Percentiles rank a stretch among this genome's conserved stretches.
phyloP scores from a whole-genome alignment of 2,329 filamentous ascomycete species.

The Xylaria sp. region DNA sequence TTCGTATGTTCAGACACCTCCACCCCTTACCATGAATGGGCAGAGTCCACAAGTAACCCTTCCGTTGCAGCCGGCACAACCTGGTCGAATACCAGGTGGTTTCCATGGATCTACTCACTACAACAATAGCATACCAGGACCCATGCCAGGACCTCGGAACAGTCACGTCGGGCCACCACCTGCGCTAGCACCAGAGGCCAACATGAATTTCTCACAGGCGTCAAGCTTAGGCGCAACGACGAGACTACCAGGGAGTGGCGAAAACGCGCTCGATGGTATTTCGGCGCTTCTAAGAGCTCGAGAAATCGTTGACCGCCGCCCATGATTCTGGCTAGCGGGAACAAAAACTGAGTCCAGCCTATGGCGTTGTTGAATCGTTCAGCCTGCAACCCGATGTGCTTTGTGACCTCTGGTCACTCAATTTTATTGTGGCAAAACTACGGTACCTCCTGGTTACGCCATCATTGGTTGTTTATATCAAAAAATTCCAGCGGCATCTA shows the following conservation, averaged over 20 bases:
- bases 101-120: conserved; percentile 30
- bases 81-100: conserved; percentile 28
- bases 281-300: conserved; percentile 68
- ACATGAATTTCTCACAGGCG: conserved; percentile 34
- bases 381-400: not conserved
- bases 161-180: conserved; percentile 30
- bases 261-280: conserved; percentile 64
- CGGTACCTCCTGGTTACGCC: not conserved
- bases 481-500: not conserved
- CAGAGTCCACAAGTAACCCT: conserved; percentile 39
- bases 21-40: conserved; percentile 23
- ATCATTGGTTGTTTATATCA: not conserved
- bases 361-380: not conserved
- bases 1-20: conserved; percentile 33
- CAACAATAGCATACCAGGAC: conserved; percentile 39
- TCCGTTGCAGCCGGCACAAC: conserved; percentile 37
- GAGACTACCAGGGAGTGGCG: conserved; percentile 36
- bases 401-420: not conserved
- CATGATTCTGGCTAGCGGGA: conserved; percentile 12
- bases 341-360: not conserved
- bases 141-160: conserved; percentile 26
- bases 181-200: conserved; percentile 11
- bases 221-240: conserved; percentile 24
- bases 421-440: not conserved
- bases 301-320: conserved; percentile 65